These are phyloP conservation scores for Leucogyrophana mollusca DNA, from an alignment of 768 basidiomycete genomes.

Conservation along the genomic window DNA sequence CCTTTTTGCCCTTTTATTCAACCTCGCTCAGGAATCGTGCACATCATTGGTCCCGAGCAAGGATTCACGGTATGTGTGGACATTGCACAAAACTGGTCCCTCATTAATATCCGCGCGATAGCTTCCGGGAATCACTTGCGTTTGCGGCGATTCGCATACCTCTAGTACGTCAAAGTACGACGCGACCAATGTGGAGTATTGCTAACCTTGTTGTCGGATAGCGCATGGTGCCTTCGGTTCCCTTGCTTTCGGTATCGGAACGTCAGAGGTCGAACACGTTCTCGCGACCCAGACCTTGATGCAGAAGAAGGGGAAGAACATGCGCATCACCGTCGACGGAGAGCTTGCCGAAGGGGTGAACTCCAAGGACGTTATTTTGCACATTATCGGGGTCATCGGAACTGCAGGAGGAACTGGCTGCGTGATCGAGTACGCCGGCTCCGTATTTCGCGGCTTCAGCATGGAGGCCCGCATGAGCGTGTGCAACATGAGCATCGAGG, in stretches of 20 bases:
- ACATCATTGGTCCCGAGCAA: conserved; percentile 92
- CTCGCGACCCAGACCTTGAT: conserved; percentile 88
- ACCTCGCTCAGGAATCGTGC: conserved; percentile 63
- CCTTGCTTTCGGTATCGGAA: conserved; percentile 90
- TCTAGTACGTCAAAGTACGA: conserved; percentile 62
- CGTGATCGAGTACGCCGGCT: conserved; percentile 91
- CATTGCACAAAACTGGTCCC: not conserved
- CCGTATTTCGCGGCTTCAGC: conserved; percentile 77
- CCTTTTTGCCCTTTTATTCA: not conserved
- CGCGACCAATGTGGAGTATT: no score
- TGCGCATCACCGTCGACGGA: conserved; percentile 88
- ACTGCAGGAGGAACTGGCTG: conserved; percentile 93
- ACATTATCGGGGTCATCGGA: conserved; percentile 89
- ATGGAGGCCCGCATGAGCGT: conserved; percentile 92
- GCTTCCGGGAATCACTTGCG: conserved; percentile 79
- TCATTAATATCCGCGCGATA: conserved; percentile 21
- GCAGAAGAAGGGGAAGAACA: conserved; percentile 88
- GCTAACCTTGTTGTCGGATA: conserved; percentile 30
- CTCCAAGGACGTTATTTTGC: conserved; percentile 87
- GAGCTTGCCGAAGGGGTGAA: conserved; percentile 77
- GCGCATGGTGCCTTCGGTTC: conserved; percentile 94
- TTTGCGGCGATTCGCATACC: conserved; percentile 93
- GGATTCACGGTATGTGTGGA: conserved; percentile 77
- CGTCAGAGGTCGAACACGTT: conserved; percentile 93
- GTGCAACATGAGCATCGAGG: conserved; percentile 96